Conservation (phyloP, 2,329 filamentous ascomycete species). For the Botryotinia globosa region DNA sequence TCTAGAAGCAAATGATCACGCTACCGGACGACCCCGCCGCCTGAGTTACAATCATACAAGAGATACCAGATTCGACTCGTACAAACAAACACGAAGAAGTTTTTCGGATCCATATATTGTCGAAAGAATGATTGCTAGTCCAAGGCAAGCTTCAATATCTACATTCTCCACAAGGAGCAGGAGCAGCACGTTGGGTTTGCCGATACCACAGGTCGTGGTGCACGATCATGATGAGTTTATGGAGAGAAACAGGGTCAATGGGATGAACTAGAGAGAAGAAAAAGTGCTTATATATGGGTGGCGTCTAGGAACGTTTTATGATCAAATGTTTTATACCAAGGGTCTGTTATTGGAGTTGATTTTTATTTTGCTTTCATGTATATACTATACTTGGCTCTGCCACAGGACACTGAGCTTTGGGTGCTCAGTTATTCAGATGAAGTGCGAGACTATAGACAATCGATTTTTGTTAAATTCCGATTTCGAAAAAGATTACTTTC, state of each 20-base stretch:
- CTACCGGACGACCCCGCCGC: not conserved
- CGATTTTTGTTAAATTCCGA: not conserved
- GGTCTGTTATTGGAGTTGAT: not conserved
- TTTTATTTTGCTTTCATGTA: not conserved
- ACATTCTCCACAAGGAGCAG: not conserved
- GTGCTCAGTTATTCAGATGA: not conserved
- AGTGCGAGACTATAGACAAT: no score
- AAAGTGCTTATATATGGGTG: not conserved
- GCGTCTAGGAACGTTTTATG: not conserved
- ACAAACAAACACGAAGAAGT: slow-evolving; percentile 21
- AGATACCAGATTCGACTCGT: slow-evolving; percentile 29
- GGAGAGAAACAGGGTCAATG: slow-evolving; percentile 19
- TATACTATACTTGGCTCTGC: not conserved
- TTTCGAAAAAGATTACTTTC: not conserved
- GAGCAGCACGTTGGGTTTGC: slow-evolving; percentile 12
- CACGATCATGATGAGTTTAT: slow-evolving; percentile 30
- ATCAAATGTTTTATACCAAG: not conserved
- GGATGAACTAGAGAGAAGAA: not conserved
- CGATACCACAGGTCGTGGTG: slow-evolving; percentile 26
- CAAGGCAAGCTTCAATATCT: not conserved
- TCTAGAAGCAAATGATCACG: not conserved
- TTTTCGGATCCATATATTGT: slow-evolving; percentile 10
- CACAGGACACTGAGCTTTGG: not conserved
- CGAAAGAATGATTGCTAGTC: not conserved
- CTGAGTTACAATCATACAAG: slow-evolving; percentile 29